Conservation (phyloP, 192 early-diverging fungal species). For the Pecoramyces ruminantium region DNA sequence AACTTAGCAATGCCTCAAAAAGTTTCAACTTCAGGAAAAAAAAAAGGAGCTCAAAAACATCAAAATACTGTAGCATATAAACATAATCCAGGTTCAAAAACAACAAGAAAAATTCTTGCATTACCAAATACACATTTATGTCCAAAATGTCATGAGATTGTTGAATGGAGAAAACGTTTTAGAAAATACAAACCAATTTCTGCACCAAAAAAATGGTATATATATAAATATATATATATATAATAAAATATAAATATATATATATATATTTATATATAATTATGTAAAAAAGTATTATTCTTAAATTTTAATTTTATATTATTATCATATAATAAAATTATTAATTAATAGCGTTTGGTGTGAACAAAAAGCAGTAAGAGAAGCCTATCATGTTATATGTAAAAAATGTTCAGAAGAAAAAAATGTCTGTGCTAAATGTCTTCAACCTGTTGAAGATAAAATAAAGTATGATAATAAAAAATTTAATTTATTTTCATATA, state of each 20-base stretch:
- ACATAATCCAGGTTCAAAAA: slow-evolving; percentile 72
- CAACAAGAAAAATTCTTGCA: slow-evolving; percentile 51
- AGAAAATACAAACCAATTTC: slow-evolving; percentile 96
- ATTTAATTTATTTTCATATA: too few relatives aligned
- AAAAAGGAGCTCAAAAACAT: slow-evolving; percentile 71
- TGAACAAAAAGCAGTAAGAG: slow-evolving; percentile 62
- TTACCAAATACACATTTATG: slow-evolving; percentile 65
- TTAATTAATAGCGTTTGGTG: slow-evolving; percentile 44
- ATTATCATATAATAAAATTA: too few relatives aligned
- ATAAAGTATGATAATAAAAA: not conserved
- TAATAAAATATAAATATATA: not conserved
- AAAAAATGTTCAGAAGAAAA: slow-evolving; percentile 60
- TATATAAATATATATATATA: not conserved
- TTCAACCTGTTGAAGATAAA: slow-evolving; percentile 18
- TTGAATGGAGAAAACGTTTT: slow-evolving; percentile 67
- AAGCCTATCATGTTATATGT: slow-evolving; percentile 92
- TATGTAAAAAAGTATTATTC: too few relatives aligned
- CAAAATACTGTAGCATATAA: slow-evolving; percentile 76
- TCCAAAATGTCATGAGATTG: slow-evolving; percentile 19
- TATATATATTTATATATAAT: not conserved
- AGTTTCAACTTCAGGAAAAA: slow-evolving; percentile 13
- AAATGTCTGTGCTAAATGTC: slow-evolving; percentile 86
- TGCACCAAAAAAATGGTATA: slow-evolving; percentile 69
- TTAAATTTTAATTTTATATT: too few relatives aligned
- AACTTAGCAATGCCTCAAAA: not conserved